A percentile compares a stretch with the other conserved stretches of the same genome.
Evolutionary conservation across 1,139 yeast species (phyloP).

Genomic region (Protomyces arabidopsidicola): DNA sequence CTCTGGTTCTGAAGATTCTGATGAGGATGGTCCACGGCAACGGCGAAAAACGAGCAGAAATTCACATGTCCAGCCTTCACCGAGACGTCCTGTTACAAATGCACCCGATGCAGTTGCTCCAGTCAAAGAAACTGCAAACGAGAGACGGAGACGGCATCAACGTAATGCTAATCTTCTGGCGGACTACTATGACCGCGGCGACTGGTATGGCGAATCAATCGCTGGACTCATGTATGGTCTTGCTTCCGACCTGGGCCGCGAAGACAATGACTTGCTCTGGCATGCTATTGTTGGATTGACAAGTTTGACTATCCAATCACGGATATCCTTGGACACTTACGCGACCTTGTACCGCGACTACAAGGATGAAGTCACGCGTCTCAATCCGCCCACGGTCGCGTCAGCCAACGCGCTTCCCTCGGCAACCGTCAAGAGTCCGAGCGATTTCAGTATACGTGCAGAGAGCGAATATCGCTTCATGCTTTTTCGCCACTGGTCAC

Average conservation of each 20-base stretch:
- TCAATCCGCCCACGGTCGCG: constrained; percentile 44
- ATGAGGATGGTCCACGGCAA: constrained; percentile 12
- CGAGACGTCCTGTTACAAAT: constrained; percentile 30
- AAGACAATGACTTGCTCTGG: constrained; percentile 71
- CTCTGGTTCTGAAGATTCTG: not conserved
- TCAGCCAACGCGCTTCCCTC: constrained; percentile 41
- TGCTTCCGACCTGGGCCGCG: constrained; percentile 73
- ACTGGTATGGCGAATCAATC: constrained; percentile 68
- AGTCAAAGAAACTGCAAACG: constrained; percentile 10
- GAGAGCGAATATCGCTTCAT: constrained; percentile 85
- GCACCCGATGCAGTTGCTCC: constrained; percentile 25
- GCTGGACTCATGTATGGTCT: constrained; percentile 77
- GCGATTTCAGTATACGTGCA: constrained; percentile 58
- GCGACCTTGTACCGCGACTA: constrained; percentile 66
- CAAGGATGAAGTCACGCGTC: constrained; percentile 76
- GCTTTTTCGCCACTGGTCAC: constrained; percentile 84
- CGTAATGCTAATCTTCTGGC: constrained; percentile 57
- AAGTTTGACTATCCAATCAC: constrained; percentile 67
- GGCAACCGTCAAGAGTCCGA: constrained; percentile 41
- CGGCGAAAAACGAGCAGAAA: constrained; percentile 18
- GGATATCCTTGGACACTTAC: constrained; percentile 56
- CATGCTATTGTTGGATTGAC: constrained; percentile 83
- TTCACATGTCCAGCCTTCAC: constrained; percentile 31
- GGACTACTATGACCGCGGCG: constrained; percentile 74
- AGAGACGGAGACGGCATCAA: constrained; percentile 33